Base-by-base conservation (phyloP, 257 asterid species). In the Sherardia arvensis region DNA sequence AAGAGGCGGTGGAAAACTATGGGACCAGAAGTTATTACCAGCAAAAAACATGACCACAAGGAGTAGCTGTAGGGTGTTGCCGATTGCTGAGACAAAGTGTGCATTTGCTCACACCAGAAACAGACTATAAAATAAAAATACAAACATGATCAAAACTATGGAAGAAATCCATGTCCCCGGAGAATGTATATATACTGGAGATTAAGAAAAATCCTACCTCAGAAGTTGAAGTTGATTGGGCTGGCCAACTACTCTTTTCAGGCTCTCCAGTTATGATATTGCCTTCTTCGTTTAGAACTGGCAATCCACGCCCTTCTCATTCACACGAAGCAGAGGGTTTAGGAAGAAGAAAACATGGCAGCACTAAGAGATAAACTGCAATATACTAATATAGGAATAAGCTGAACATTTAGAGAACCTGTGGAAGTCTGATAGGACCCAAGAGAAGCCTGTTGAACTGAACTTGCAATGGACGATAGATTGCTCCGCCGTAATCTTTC, bases 11-110 rank as follows among this genome's bases (percentile, higher is more conserved):
- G 59, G 59, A 23, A 61, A 20, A 45, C n/a, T 10, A 14, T 14
- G 10, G 71, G 40, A n/a, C 59, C 21, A 40, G 33, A 67, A 72
- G 74, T 58, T 29, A 26, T 22, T 89, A 93, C 99, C 99, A 93
- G 85, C 99, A 93, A 74, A 89, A 93, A 40, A 93, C 99, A 23
- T 92, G 99, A 43, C 99, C 99, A 63, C 99, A 92, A 23, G 95
- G 94, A 48, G 97, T 89, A 77, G 99, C 95, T 5, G 99, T 93
- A 12, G 97, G 97, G 71, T 82, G 73, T 66, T 83, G 91, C 64
- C 99, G 99, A 70, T 73, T 87, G 81, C 99, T 87, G 33, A 93
- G 84, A 82, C 99, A 93, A 59, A 93, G 96, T 0, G 97, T 87
- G 85, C 97, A 92, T 83, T 93, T 93, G 84, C 96, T 87, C 59